Evolutionary conservation across 2,329 filamentous ascomycete species (phyloP), one percentile per base, ranked within the genome.

Genomic region (Neoscytalidium dimidiatum): DNA sequence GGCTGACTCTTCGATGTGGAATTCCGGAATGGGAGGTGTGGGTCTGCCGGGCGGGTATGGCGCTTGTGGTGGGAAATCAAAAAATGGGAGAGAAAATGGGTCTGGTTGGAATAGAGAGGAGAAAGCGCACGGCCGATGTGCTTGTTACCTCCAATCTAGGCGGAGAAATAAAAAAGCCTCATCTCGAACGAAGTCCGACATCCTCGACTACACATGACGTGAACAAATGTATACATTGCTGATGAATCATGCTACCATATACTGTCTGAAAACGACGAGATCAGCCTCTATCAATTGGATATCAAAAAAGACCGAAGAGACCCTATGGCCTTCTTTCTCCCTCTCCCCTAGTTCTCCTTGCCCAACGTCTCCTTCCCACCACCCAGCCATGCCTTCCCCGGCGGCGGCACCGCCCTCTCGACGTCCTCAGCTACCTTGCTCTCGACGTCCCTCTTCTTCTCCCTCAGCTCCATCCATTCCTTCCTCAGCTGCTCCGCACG

Each of bases 401-500:
- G 80, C 69, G 74, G 76, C 57, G 74, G 71, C 67, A 83, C 68
- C 11, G 71, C 77, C 28, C 69, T 73, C 60, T 80, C 77, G 11
- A 82, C 81, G 66, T 73, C 75, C 67, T 71, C 75, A 66, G 80
- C 80, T 41, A 81, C 75, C 46, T 72, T 69, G 58, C 71, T 69
- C 57, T 72, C 74, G 31, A 80, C 51, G 62, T 67, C 66, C 65
- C 71, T 66, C 62, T 70, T 60, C 58, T 67, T 69, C 41, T 65
- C 61, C 62, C 72, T 68, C 35, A 73, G 71, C 56, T 69, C 72
- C 62, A 75, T 71, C 64, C 70, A 64, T 44, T 43, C 19, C 17
- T n/a, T 26, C 23, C 46, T 23, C 9, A 43, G n/a, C 53, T 58
- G 56, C 51, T 60, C 52, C 23, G 49, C 49, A 8, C 58, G 21